phyloP scores from a whole-genome alignment of 2,329 filamentous ascomycete genomes.

The Eutypa lata region DNA sequence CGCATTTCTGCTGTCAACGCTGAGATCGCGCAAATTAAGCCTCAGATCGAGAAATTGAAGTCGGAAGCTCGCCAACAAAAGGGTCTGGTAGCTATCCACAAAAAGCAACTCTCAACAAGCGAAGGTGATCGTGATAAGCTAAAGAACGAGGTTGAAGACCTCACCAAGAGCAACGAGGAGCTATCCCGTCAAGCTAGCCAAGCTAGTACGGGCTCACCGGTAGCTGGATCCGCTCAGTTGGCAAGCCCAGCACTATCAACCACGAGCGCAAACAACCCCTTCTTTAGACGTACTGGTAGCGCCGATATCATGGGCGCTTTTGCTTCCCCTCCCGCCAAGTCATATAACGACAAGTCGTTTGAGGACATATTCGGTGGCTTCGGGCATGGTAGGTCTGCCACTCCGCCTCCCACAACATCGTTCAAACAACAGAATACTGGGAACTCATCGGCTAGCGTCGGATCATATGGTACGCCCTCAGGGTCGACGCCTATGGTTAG shows the following conservation, averaged over 20 bases:
- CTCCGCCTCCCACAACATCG: conserved; percentile 48
- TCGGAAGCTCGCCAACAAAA: conserved; percentile 93
- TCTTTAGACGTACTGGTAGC: conserved; percentile 73
- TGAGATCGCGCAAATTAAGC: conserved; percentile 80
- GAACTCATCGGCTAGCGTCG: conserved; percentile 50
- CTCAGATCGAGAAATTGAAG: conserved; percentile 88
- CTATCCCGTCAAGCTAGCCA: conserved; percentile 51
- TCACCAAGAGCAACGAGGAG: conserved; percentile 62
- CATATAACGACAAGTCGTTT: conserved; percentile 65
- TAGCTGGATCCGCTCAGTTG: conserved; percentile 45
- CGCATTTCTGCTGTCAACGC: conserved; percentile 79
- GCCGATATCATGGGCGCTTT: conserved; percentile 58
- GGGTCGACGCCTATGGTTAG: conserved; percentile 61
- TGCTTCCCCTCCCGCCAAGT: conserved; percentile 41
- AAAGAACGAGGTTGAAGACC: conserved; percentile 71
- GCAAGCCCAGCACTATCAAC: conserved; percentile 68
- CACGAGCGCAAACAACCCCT: conserved; percentile 85
- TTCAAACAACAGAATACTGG: conserved; percentile 62
- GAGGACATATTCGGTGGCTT: conserved; percentile 83
- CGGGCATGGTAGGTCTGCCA: conserved; percentile 39
- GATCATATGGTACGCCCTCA: conserved; percentile 52
- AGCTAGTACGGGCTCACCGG: conserved; percentile 48
- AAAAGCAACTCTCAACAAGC: conserved; percentile 89
- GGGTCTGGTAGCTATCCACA: conserved; percentile 95
- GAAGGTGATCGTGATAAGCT: conserved; percentile 87